Conservation (phyloP, 306 rosid species). For the Prosopis cineraria region DNA sequence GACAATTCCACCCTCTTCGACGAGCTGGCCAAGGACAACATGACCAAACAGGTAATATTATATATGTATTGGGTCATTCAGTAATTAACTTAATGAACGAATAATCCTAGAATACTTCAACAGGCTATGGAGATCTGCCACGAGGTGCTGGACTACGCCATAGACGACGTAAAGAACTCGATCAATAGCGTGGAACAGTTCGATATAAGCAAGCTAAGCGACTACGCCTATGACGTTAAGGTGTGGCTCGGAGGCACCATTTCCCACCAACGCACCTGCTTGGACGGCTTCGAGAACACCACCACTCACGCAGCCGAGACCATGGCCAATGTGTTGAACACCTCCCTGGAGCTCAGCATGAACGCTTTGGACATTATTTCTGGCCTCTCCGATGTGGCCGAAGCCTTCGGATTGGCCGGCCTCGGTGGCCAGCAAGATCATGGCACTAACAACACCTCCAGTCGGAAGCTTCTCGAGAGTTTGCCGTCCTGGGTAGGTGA, state of each 20-base stretch:
- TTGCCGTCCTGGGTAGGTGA: conserved; percentile 51
- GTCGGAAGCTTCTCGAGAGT: conserved; percentile 42
- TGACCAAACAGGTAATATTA: conserved; percentile 28
- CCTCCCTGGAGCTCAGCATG: conserved; percentile 56
- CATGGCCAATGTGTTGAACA: conserved; percentile 52
- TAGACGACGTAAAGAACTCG: conserved; percentile 55
- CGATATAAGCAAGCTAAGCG: conserved; percentile 30
- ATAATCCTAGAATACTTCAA: no score
- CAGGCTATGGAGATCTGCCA: conserved; percentile 65
- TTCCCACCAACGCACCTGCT: conserved; percentile 68
- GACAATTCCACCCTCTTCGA: conserved; percentile 37
- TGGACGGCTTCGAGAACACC: conserved; percentile 70
- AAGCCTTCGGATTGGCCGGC: neutral
- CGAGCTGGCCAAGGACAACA: conserved; percentile 45
- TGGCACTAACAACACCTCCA: neutral
- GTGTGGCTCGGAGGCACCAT: conserved; percentile 75
- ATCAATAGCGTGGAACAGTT: conserved; percentile 42
- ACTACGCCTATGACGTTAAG: conserved; percentile 57
- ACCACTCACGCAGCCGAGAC: conserved; percentile 50
- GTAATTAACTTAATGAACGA: no score
- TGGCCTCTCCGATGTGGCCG: conserved; percentile 32
- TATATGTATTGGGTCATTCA: no score
- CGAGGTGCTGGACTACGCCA: conserved; percentile 69
- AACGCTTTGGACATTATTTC: conserved; percentile 70
- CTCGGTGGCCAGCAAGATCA: neutral